phyloP scores from a whole-genome alignment of 2,329 filamentous ascomycete genomes.

The Cladobotryum protrusum region DNA sequence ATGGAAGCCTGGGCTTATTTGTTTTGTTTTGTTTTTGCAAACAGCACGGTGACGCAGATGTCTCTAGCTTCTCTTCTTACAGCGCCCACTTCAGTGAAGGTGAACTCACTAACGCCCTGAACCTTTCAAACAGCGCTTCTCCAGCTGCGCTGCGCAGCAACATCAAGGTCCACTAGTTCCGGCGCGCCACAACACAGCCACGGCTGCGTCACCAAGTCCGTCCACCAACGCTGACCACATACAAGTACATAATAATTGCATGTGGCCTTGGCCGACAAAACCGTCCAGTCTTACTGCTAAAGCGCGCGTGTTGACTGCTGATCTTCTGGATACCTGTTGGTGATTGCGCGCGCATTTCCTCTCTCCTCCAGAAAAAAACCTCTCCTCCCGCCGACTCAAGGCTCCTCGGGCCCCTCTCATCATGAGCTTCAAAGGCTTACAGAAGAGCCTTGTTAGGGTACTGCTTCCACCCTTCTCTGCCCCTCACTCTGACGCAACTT shows the following conservation, averaged over 20 bases:
- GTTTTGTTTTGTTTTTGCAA: too few relatives aligned
- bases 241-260: too few relatives aligned
- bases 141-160: neutral
- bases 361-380: neutral
- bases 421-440: slow-evolving; percentile 98
- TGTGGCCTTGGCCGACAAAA: slow-evolving; percentile 3
- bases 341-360: slow-evolving; percentile 11
- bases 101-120: too few relatives aligned
- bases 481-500: slow-evolving; percentile 23
- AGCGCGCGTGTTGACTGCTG: slow-evolving; percentile 1
- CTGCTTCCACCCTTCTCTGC: slow-evolving; percentile 27
- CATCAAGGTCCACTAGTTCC: neutral
- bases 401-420: slow-evolving; percentile 13
- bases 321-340: slow-evolving; percentile 7
- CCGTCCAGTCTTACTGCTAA: slow-evolving; percentile 1
- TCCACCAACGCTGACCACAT: slow-evolving; percentile 3
- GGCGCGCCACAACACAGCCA: slow-evolving; percentile 21
- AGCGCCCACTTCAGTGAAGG: too few relatives aligned
- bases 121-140: too few relatives aligned
- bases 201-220: slow-evolving; percentile 25
- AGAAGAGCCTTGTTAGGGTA: slow-evolving; percentile 83
- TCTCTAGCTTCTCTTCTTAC: too few relatives aligned
- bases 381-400: neutral
- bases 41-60: too few relatives aligned
- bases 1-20: too few relatives aligned